Base-by-base conservation (phyloP, 129 eudicot genomes). In the Dittrichia graveolens region DNA sequence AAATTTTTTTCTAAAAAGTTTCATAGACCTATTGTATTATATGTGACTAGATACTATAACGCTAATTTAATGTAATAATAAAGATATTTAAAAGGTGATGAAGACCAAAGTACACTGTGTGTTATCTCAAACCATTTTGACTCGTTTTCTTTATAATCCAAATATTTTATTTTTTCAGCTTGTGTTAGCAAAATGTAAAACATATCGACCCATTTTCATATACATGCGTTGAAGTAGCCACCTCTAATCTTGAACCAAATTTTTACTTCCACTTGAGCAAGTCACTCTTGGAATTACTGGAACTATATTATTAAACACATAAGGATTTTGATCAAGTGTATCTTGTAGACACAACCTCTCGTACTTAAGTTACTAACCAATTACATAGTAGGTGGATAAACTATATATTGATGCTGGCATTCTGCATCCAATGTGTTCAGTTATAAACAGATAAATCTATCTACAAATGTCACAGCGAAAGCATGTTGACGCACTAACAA, bases 311-410 rank as follows among this genome's bases (percentile, higher is more conserved):
- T 31, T 57, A 3, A 57, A 31, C 5, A 57, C 8, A 3, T 2
- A 24, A 0, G 7, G 42, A 57, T 13, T 57, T 24, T 8, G 63
- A 34, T 10, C 14, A 19, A 57, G 63, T 57, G 63, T 57, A 57
- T 8, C 14, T 31, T 19, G 6, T 19, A 56, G 61, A 56, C 40
- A 9, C 61, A 56, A 56, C 61, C 10, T 56, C 39, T 56, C 39
- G 19, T 24, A 56, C 24, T 56, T 24, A 24, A 56, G 18, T 56
- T 18, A 16, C 39, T 9, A 56, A 8, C 37, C 61, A 37, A 7
- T 50, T 31, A 49, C 56, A 34, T 49, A 59, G 56, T n/a, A 54
- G 40, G 7, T 54, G 14, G 67, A 39, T 46, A 82, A 13, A 56
- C 16, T 35, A 24, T 16, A 47, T 24, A 19, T 8, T 48, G 4